phyloP scores from a whole-genome alignment of 352 stramenopile genomes.

The Pilasporangium apinafurcum region DNA sequence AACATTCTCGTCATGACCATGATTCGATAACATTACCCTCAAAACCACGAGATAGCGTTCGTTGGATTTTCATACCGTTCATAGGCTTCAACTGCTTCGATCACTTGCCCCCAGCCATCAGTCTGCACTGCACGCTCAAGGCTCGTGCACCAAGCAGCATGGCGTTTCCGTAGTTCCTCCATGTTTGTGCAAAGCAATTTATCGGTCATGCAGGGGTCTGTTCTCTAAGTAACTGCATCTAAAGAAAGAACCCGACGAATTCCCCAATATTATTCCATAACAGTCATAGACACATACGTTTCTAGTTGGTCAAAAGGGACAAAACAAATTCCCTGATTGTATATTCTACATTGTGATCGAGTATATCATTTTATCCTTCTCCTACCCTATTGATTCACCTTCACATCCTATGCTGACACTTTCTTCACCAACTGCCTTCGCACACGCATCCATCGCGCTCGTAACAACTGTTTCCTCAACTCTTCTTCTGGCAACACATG shows the following conservation, averaged over 20 bases:
- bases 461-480: constrained; percentile 54
- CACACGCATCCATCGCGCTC: constrained; percentile 63
- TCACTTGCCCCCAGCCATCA: constrained; percentile 58
- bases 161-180: constrained; percentile 41
- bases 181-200: too few species aligned
- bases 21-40: neutral
- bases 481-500: constrained; percentile 66
- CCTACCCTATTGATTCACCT: neutral
- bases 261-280: too few species aligned
- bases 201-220: too few species aligned
- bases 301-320: too few species aligned
- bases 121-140: constrained; percentile 55
- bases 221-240: too few species aligned
- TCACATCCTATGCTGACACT: constrained; percentile 19
- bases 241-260: too few species aligned
- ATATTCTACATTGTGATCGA: constrained; percentile 6
- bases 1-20: neutral
- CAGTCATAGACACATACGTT: too few species aligned
- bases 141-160: constrained; percentile 45
- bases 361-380: neutral
- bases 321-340: neutral
- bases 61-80: too few species aligned
- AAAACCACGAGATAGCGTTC: too few species aligned
- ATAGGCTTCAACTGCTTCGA: constrained; percentile 75
- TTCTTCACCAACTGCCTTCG: constrained; percentile 52